A percentile compares a stretch with the other conserved stretches of the same genome.
Evolutionary conservation across 768 basidiomycete genomes (phyloP).

Genomic region (Podaxis pistillaris): DNA sequence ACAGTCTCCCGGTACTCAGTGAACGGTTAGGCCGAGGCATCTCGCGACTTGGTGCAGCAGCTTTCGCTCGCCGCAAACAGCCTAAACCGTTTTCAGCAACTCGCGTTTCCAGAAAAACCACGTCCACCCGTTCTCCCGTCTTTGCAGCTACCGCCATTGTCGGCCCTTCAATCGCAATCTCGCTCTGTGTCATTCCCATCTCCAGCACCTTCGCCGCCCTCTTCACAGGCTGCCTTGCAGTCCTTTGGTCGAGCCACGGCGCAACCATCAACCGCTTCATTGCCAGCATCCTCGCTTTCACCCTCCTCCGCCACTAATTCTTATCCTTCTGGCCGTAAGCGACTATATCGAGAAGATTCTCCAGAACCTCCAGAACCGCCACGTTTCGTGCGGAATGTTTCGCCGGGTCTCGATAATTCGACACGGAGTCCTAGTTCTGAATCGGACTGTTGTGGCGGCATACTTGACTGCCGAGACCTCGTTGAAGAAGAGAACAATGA

Average conservation of each 20-base stretch:
- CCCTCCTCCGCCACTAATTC: neutral
- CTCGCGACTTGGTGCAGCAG: conserved; percentile 49
- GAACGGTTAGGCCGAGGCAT: conserved; percentile 43
- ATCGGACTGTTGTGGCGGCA: conserved; percentile 49
- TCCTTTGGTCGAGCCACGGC: conserved; percentile 1
- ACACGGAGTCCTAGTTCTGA: conserved; percentile 27
- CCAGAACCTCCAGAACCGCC: conserved; percentile 16
- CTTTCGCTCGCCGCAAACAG: conserved; percentile 47
- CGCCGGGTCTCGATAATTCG: neutral
- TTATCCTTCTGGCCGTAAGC: conserved; percentile 26
- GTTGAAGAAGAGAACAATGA: conserved; percentile 27
- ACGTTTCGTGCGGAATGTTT: conserved; percentile 1
- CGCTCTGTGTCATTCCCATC: conserved; percentile 28
- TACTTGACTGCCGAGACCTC: conserved; percentile 46
- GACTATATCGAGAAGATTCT: conserved; percentile 31
- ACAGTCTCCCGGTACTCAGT: conserved; percentile 1
- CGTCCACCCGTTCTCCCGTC: conserved; percentile 1
- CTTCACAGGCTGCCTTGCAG: conserved; percentile 9
- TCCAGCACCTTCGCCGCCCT: conserved; percentile 24
- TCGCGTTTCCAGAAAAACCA: conserved; percentile 36
- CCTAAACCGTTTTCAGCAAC: conserved; percentile 51
- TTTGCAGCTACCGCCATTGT: conserved; percentile 14
- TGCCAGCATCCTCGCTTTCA: conserved; percentile 7
- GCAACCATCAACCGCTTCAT: conserved; percentile 1
- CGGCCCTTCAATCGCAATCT: conserved; percentile 9